Percentiles rank a stretch among this genome's conserved stretches.
Evolutionary conservation across 768 basidiomycete species (phyloP).

Genomic region (Cyclocybe aegerita): DNA sequence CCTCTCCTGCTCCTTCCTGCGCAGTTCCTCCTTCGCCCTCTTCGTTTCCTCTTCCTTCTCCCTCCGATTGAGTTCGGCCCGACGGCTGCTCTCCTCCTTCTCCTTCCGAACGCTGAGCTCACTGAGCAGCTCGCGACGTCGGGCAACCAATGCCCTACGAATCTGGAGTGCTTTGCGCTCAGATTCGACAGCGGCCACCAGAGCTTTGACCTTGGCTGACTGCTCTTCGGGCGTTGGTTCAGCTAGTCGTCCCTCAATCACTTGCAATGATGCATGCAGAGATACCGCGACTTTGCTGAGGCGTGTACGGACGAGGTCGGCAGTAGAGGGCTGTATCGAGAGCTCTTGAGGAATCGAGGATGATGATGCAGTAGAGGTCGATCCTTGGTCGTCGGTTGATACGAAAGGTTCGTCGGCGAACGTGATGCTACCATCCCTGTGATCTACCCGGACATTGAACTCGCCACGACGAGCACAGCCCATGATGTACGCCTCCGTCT

Average conservation of each 20-base stretch:
- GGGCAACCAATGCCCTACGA: slow-evolving; percentile 77
- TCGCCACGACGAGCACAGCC: slow-evolving; percentile 87
- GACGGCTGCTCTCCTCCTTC: slow-evolving; percentile 81
- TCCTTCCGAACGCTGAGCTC: slow-evolving; percentile 85
- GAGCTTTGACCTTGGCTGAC: slow-evolving; percentile 52
- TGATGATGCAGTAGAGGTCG: slow-evolving; percentile 23
- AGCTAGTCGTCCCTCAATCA: slow-evolving; percentile 45
- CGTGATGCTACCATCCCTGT: slow-evolving; percentile 78
- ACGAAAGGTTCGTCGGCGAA: slow-evolving; percentile 81
- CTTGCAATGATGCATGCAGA: slow-evolving; percentile 68
- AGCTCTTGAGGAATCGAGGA: slow-evolving; percentile 24
- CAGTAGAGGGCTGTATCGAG: slow-evolving; percentile 67
- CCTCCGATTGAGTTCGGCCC: slow-evolving; percentile 64
- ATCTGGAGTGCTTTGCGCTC: slow-evolving; percentile 79
- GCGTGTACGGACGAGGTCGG: slow-evolving; percentile 74
- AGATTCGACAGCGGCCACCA: slow-evolving; percentile 64
- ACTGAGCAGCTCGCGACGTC: slow-evolving; percentile 80
- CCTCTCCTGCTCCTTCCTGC: slow-evolving; percentile 65
- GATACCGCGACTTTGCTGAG: slow-evolving; percentile 73
- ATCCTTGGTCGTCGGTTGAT: slow-evolving; percentile 35
- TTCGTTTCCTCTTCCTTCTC: slow-evolving; percentile 72
- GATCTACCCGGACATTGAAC: slow-evolving; percentile 84
- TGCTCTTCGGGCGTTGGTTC: slow-evolving; percentile 52
- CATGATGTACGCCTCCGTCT: slow-evolving; percentile 91
- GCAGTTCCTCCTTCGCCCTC: slow-evolving; percentile 61